phyloP scores from a whole-genome alignment of 441 rosid genomes.

The Euphorbia schlechtendalii region DNA sequence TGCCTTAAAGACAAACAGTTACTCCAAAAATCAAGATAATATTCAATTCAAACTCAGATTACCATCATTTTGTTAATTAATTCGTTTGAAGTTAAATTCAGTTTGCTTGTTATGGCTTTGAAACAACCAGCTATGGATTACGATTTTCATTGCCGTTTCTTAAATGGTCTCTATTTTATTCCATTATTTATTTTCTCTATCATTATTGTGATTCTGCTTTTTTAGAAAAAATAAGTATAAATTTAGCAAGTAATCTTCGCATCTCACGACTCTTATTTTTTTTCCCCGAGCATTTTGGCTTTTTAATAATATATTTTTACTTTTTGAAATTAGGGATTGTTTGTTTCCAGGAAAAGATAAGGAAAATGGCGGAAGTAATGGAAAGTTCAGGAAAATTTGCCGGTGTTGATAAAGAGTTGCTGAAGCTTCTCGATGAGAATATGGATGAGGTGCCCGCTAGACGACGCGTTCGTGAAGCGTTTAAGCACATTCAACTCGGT shows the following conservation, averaged over 20 bases:
- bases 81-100: not conserved
- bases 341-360: slow-evolving; percentile 16
- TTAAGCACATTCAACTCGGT: slow-evolving; percentile 60
- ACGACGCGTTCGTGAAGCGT: slow-evolving; percentile 73
- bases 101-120: not conserved
- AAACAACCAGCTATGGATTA: not conserved
- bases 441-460: slow-evolving; percentile 73
- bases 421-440: slow-evolving; percentile 42
- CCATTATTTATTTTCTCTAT: not conserved
- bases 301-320: not conserved
- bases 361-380: slow-evolving; percentile 32
- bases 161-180: not conserved
- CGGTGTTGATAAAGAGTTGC: slow-evolving; percentile 51
- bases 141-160: not conserved
- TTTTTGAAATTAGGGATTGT: slow-evolving; percentile 1
- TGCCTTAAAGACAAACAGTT: no score
- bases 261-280: not conserved
- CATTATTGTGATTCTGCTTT: not conserved
- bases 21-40: no score
- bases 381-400: slow-evolving; percentile 31
- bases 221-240: not conserved
- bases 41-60: no score
- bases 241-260: not conserved
- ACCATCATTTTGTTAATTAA: not conserved
- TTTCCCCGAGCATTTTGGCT: not conserved